Conservation (phyloP, 352 stramenopile genomes). For the Bremia lactucae region DNA sequence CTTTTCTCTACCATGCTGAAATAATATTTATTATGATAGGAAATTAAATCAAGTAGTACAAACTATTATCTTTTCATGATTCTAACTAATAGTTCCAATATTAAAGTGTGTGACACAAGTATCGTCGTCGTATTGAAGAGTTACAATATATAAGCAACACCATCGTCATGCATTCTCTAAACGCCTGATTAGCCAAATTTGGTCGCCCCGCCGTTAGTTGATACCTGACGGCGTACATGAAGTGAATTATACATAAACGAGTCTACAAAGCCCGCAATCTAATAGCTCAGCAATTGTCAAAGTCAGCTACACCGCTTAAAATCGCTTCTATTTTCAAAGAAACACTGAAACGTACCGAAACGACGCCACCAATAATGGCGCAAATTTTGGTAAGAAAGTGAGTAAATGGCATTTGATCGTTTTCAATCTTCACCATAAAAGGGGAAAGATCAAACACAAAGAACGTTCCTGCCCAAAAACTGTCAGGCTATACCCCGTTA, state of each 20-base stretch:
- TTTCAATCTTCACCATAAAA: conserved; percentile 82
- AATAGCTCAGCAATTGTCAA: background rate
- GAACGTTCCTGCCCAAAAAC: conserved; percentile 69
- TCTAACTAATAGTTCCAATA: no score
- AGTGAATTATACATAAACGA: conserved; percentile 84
- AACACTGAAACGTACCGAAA: conserved; percentile 45
- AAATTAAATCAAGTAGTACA: no score
- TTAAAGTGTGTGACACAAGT: no score
- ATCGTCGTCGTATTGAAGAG: no score
- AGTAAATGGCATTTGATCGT: conserved; percentile 65
- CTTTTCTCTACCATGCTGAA: no score
- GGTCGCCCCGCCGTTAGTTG: conserved; percentile 14
- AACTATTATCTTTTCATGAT: no score
- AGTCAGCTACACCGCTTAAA: no score
- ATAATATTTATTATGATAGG: no score
- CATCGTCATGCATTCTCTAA: no score
- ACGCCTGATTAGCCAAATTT: conserved; percentile 20
- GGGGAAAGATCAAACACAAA: conserved; percentile 81
- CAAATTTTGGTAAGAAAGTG: conserved; percentile 83
- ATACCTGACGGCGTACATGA: conserved; percentile 32
- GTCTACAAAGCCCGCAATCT: conserved; percentile 84
- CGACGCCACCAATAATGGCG: conserved; percentile 70
- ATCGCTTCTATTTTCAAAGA: no score
- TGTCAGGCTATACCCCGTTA: no score
- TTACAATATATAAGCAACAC: no score